Evolutionary conservation across 1,284 basidiomycete species (phyloP).

Genomic region (Moniliella sp.): DNA sequence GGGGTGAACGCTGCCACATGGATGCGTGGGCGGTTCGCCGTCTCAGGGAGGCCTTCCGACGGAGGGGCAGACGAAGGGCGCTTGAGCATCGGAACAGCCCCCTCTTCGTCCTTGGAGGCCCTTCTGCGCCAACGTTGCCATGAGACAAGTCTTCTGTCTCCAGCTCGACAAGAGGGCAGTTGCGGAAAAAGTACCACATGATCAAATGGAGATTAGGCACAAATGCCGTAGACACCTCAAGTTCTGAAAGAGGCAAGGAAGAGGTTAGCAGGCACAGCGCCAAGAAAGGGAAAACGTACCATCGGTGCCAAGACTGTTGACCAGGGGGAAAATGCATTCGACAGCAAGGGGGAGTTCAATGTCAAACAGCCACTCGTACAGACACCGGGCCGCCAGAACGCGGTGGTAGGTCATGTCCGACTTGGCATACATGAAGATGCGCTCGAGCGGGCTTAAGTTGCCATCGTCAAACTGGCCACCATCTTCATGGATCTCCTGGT

Average conservation of each 20-base stretch:
- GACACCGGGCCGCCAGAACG: conserved; percentile 46
- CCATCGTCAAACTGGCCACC: too few species aligned
- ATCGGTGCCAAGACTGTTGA: conserved; percentile 67
- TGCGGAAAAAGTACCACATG: conserved; percentile 83
- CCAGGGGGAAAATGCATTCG: conserved; percentile 74
- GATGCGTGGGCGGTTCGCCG: conserved; percentile 39
- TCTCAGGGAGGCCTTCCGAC: conserved; percentile 2
- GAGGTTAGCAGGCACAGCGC: not conserved
- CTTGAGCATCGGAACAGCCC: too few species aligned
- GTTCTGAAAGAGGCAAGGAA: conserved; percentile 41
- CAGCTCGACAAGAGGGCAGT: conserved; percentile 33
- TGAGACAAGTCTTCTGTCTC: conserved; percentile 1
- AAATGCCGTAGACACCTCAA: conserved; percentile 72
- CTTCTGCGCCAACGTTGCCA: conserved; percentile 3
- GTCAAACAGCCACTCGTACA: conserved; percentile 29
- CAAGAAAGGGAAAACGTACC: conserved; percentile 39
- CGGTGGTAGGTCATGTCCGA: conserved; percentile 51
- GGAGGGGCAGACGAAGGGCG: too few species aligned
- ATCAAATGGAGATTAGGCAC: conserved; percentile 58
- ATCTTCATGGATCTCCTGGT: conserved; percentile 18
- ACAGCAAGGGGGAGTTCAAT: conserved; percentile 61
- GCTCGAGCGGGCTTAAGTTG: conserved; percentile 51
- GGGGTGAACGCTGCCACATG: conserved; percentile 71
- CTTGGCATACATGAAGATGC: conserved; percentile 75
- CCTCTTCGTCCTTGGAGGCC: conserved; percentile 1